phyloP scores from a whole-genome alignment of 768 basidiomycete species.

The Trametes elegans region DNA sequence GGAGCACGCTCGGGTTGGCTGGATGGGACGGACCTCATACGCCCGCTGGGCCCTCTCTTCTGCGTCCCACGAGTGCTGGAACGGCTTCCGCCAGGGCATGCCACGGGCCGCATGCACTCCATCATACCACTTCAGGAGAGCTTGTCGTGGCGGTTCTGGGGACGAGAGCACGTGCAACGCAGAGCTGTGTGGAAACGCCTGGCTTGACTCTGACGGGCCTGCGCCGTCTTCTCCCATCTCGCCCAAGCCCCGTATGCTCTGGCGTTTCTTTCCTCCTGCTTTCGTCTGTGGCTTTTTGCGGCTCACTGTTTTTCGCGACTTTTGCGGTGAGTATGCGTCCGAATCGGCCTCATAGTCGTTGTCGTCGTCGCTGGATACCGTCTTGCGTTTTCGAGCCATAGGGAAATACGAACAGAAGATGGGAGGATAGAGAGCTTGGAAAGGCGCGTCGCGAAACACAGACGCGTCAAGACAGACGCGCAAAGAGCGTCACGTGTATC shows the following conservation, averaged over 20 bases:
- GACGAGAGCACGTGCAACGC: constrained; percentile 48
- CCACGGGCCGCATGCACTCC: constrained; percentile 61
- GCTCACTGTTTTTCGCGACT: constrained; percentile 4
- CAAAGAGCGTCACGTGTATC: constrained; percentile 4
- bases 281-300: not conserved
- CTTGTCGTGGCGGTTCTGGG: constrained; percentile 42
- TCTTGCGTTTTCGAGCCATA: constrained; percentile 32
- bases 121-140: constrained; percentile 71
- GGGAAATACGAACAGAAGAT: not conserved
- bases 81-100: constrained; percentile 92
- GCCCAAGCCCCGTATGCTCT: constrained; percentile 1
- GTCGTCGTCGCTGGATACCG: constrained; percentile 18
- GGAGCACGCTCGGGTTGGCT: not conserved
- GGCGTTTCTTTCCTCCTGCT: constrained; percentile 17
- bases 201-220: not conserved
- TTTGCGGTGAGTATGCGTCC: constrained; percentile 17
- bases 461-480: constrained; percentile 4
- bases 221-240: not conserved
- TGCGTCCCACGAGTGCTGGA: constrained; percentile 47
- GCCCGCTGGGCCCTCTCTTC: constrained; percentile 80
- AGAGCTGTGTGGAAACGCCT: constrained; percentile 36
- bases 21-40: constrained; percentile 66
- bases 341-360: constrained; percentile 19
- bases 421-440: not conserved
- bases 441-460: not conserved